Percentiles rank a stretch among this genome's conserved stretches.
Evolutionary conservation across 1,284 basidiomycete genomes (phyloP).

Genomic region (Leucocoprinus gongylophorus): DNA sequence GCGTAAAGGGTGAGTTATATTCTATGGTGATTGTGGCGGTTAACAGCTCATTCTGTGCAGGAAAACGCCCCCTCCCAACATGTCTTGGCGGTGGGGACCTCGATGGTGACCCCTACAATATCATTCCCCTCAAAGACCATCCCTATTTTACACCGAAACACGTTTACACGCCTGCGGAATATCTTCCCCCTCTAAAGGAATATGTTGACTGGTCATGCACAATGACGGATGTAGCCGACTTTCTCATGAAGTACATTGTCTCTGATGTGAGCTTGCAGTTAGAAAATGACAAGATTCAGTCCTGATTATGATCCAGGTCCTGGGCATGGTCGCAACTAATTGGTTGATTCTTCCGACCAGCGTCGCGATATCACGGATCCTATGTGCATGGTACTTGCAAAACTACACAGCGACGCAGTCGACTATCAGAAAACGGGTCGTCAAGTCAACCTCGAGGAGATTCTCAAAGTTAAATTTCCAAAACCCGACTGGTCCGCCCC

Average conservation of each 20-base stretch:
- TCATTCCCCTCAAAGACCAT: conserved; percentile 38
- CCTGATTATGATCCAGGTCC: conserved; percentile 30
- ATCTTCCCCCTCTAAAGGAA: conserved; percentile 42
- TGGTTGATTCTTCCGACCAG: conserved; percentile 65
- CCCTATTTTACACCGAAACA: conserved; percentile 27
- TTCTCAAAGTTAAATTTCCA: conserved; percentile 39
- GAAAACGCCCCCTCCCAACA: conserved; percentile 51
- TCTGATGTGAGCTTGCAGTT: conserved; percentile 41
- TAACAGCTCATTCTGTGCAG: conserved; percentile 25
- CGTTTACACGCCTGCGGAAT: conserved; percentile 40
- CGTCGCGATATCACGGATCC: conserved; percentile 47
- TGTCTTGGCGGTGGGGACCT: conserved; percentile 61
- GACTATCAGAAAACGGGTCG: conserved; percentile 64
- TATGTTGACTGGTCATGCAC: conserved; percentile 47
- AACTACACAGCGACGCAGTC: conserved; percentile 63
- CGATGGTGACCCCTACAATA: conserved; percentile 53
- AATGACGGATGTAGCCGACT: conserved; percentile 65
- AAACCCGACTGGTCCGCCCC: conserved; percentile 63
- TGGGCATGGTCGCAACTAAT: conserved; percentile 53
- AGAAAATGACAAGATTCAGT: background rate
- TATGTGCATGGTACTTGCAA: conserved; percentile 55
- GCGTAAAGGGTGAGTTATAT: conserved; percentile 37
- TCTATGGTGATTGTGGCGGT: background rate
- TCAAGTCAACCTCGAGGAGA: conserved; percentile 39
- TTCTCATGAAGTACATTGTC: conserved; percentile 67